phyloP scores from a whole-genome alignment of 768 basidiomycete genomes.

The Macrolepiota dolichaula region DNA sequence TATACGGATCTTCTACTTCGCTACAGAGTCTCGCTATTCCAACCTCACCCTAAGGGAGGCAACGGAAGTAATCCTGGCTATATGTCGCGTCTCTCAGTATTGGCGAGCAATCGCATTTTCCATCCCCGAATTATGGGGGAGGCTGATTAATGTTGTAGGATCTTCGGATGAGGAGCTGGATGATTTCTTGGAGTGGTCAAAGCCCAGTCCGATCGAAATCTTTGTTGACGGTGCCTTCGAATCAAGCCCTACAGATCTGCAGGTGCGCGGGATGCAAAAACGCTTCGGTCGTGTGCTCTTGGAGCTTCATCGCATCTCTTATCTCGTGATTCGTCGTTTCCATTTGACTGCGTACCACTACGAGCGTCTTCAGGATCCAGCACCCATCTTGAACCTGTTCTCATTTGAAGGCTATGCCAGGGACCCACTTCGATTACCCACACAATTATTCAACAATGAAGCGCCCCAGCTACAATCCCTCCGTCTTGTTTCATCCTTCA shows the following conservation, averaged over 20 bases:
- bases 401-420: background rate
- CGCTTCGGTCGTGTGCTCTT: background rate
- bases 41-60: background rate
- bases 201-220: background rate
- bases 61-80: background rate
- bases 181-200: background rate
- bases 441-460: background rate
- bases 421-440: background rate
- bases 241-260: background rate
- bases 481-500: background rate
- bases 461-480: background rate
- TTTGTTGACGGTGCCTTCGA: background rate
- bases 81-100: background rate
- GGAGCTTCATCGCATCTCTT: background rate
- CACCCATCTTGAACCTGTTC: background rate
- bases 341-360: background rate
- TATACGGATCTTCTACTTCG: background rate
- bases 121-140: constrained; percentile 4
- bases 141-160: constrained; percentile 2
- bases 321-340: background rate
- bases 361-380: background rate
- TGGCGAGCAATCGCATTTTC: constrained; percentile 5
- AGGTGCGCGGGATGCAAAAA: background rate
- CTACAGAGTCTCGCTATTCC: background rate
- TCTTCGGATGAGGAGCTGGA: background rate